Base-by-base conservation (phyloP, 257 asterid species). In the Nicotiana paniculata region DNA sequence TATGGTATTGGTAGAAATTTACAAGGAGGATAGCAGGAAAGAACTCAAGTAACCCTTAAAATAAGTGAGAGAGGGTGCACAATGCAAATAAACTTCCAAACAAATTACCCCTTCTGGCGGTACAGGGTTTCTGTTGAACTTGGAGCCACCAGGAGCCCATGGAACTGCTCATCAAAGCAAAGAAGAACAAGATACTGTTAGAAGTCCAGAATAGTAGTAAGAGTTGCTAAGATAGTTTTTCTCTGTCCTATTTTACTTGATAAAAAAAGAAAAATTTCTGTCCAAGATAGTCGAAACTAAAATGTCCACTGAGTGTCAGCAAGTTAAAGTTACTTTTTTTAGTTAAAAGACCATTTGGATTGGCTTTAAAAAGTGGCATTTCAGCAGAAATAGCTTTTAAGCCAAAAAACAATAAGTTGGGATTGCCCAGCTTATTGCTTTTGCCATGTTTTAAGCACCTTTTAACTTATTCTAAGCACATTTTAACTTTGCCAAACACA, bases 91-190 rank as follows among this genome's bases (percentile, higher is more conserved):
- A 30, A 43, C 67, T 65, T 28, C 78, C 39, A 2, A 68, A 83
- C 77, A 48, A 84, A 74, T 91, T 92, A 93, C 98, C 98, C 98
- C 98, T 9, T 88, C 9, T 82, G 98, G 97, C 28, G 99, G 99
- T 58, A 91, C 80, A 11, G 98, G 98, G 87, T 95, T 95, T 79
- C 98, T 88, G 87, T 94, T 90, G 87, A 94, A 94, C 89, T 95
- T 95, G 90, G 90, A 53, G 88, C 98, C 98, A 80, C 98, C 98
- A 83, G 98, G 98, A 88, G 98, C 98, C 98, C 98, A 95, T 59
- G 98, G 98, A 77, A 94, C 98, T 94, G 97, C 79, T 57, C 63
- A 90, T 26, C 84, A 32, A 86, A 82, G 82, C 58, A 67, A 39
- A 3, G 61, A 32, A 24, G 65, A 48, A 35, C 24, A 55, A 55